Conservation (phyloP, 805 yeast genomes). For the Candida pseudoglaebosa region DNA sequence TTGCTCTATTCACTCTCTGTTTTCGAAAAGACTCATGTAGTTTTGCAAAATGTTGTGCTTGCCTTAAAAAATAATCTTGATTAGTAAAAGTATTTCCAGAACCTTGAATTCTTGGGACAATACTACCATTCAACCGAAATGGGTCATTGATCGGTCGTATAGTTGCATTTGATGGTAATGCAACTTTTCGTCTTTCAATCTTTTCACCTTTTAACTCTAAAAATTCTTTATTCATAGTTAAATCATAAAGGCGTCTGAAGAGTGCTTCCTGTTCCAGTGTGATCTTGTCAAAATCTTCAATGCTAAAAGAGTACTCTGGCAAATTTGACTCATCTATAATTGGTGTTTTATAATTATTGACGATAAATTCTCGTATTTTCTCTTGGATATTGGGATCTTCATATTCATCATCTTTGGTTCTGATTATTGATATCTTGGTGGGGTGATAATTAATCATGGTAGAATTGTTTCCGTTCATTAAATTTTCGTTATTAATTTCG, state of each 20-base stretch:
- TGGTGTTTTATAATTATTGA: conserved; percentile 27
- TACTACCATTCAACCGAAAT: conserved; percentile 40
- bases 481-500: conserved; percentile 14
- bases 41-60: conserved; percentile 68
- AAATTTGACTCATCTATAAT: conserved; percentile 34
- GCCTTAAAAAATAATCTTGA: conserved; percentile 71
- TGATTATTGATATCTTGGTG: conserved; percentile 21
- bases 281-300: conserved; percentile 58
- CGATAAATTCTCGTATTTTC: conserved; percentile 24
- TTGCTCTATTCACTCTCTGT: conserved; percentile 61
- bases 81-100: conserved; percentile 44
- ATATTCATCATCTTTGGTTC: conserved; percentile 10
- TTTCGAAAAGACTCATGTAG: conserved; percentile 63
- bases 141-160: conserved; percentile 42
- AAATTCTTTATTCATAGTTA: conserved; percentile 31
- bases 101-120: conserved; percentile 43
- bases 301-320: conserved; percentile 27
- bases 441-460: conserved; percentile 25
- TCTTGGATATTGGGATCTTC: conserved; percentile 25
- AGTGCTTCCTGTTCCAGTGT: conserved; percentile 49
- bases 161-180: conserved; percentile 40
- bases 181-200: conserved; percentile 44
- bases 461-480: conserved; percentile 11
- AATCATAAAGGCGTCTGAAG: conserved; percentile 44
- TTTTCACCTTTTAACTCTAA: conserved; percentile 44